These are phyloP conservation scores for Albizia julibrissin DNA, from an alignment of 306 rosid species.

Conservation along the genomic window DNA sequence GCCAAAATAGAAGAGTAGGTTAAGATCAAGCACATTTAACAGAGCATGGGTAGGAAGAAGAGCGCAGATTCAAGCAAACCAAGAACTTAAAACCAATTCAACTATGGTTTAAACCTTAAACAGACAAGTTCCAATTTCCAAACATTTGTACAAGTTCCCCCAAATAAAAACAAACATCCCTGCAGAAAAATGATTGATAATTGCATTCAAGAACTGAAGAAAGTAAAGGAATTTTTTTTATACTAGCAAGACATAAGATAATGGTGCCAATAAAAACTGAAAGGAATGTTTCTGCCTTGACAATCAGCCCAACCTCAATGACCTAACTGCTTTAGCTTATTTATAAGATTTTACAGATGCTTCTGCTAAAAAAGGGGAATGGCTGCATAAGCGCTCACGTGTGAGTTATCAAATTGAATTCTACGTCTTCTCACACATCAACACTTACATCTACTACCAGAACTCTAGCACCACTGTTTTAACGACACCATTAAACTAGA, in stretches of 20 bases:
- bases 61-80: neutral
- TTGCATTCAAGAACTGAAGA: neutral
- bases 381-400: neutral
- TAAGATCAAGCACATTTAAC: neutral
- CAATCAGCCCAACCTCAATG: neutral
- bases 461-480: no score
- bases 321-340: neutral
- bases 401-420: neutral
- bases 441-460: no score
- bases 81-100: neutral
- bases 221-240: neutral
- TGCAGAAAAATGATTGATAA: neutral
- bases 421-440: neutral
- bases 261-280: neutral
- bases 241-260: neutral
- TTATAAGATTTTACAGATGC: neutral
- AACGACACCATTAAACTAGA: neutral
- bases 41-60: neutral
- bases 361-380: neutral
- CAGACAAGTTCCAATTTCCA: neutral
- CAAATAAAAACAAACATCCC: slow-evolving; percentile 1
- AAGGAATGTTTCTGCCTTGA: neutral
- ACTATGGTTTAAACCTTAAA: neutral
- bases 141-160: neutral
- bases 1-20: neutral